Evolutionary conservation across 345 rosid genomes (phyloP), one percentile per base, ranked within the genome.

Genomic region (Viola odorata): DNA sequence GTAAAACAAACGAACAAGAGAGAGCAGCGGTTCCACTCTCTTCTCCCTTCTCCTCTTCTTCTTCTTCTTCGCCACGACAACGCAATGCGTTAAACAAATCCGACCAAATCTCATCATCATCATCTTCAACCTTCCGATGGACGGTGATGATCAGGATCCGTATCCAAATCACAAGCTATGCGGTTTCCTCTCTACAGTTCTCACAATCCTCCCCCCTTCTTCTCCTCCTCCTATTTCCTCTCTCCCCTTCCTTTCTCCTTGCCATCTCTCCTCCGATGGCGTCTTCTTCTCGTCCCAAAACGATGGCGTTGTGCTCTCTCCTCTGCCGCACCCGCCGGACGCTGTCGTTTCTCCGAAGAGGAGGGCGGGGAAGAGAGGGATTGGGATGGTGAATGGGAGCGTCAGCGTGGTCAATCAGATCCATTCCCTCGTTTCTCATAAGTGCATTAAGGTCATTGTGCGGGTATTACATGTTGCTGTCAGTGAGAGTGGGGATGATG

Each of bases 341-440:
- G 52, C 12, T 41, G 69, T 3, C 9, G 32, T 58, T 61, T 56
- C 57, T 11, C 39, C 12, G 49, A 65, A 57, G 51, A 55, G 55
- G 66, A 75, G 71, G 65, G 55, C 57, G 15, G 68, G 73, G 65
- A 57, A 69, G 53, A 38, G 69, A 41, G 61, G 60, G 23, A 64
- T 85, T 6, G 99, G 97, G 2, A 60, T 82, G 84, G 91, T 87
- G 58, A 76, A 87, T 45, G 96, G 96, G 49, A 89, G 98, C 69
- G 39, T 79, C 6, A 89, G 97, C 69, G 88, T 87, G 13, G 84
- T 87, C 51, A 83, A 78, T 36, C 87, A 83, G 63, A 78, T 88
- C 60, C 84, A 78, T 32, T 80, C 90, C 37, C 68, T 92, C 65
- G 89, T 82, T 4, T 17, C 58, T 11, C 71, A 70, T 55, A 86